Base-by-base conservation (phyloP, 352 stramenopile species). In the Globisporangium sylvaticum region DNA sequence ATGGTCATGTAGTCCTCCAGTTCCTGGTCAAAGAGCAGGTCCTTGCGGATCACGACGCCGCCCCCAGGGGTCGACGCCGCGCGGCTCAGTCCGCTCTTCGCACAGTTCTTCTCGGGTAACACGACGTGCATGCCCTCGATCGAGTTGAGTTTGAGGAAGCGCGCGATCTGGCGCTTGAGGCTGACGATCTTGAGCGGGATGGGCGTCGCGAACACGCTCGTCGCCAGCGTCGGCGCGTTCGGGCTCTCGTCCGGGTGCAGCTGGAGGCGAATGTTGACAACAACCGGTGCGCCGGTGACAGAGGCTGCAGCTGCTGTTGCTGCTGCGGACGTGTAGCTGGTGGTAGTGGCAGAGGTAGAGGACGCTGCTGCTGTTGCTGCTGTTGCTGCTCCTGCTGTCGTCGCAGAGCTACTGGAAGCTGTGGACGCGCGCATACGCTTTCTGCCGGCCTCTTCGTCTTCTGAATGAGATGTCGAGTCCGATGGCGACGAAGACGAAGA, bases 11-110 rank as follows among this genome's bases (percentile, higher is more conserved):
- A 88, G 72, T 91, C 76, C 59, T 90, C 78, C 8, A 92, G 73
- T 67, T 91, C 82, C 46, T 94, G 85, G 65, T 94, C 83, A 58
- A 79, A 91, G 56, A 77, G 74, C 66, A 94, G 65, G 59, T 94
- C 85, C 44, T 87, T 80, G 32, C 85, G 81, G 59, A 89, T 78
- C 18, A 67, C 65, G 18, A 73, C 55, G 39, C 62, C 50, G 9
- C 63, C 62, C 0, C 44, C 55, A 6, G 54, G 71, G n/a, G 71
- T 72, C 44, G 64, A 52, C 54, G 63, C 64, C 0, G 63, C 66
- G 20, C 58, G 72, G 3, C 25, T 55, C 5, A 91, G 60, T 0
- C 85, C 83, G 58, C 83, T 91, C 27, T 80, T 60, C 8, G 64
- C 62, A 64, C 70, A 84, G 68, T 94, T 94, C 9, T 79, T 74